Base-by-base conservation (phyloP, 2,329 filamentous ascomycete species). In the Penicillium sp. region DNA sequence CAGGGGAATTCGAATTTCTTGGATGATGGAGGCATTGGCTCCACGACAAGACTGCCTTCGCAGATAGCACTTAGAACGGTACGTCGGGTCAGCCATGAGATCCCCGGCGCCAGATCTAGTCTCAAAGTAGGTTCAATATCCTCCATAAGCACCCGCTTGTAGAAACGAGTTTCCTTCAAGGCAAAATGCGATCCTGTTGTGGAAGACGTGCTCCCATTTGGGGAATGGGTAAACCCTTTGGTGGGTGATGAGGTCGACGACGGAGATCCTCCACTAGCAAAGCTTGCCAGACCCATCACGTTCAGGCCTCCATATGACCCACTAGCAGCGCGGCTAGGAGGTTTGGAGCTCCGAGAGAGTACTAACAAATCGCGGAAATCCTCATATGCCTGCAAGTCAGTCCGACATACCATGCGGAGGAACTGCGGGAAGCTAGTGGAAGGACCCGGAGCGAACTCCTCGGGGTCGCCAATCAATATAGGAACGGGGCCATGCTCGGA, bases 41-140 rank as follows among this genome's bases (percentile, higher is more conserved):
- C 94, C 4, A 99, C 92, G 4, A 96, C 86, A 19, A 99, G 80
- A 11, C 85, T 88, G 11, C 93, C 93, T 36, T 95, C 89, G 19
- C 88, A 88, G 62, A 99, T 89, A 50, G 91, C 87, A 58, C 83
- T 88, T 36, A 96, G 75, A 5, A 97, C 91, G 6, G 88, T 89
- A 55, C 94, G 87, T 43, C 93, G 88, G 46, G 90, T 91, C 44
- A 99, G 82, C 91, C 94, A 99, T 0, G 91, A 97, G 28, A 99
- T 83, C 0, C 92, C 90, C 0, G 94, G 94, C 0, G 94, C 92
- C 2, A 86, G 83, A 71, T 99, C 94, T 4, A 99, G 83, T 40
- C 94, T 87, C 10, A 99, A 78, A 0, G 94, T 96, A 0, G 94
- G 94, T 70, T 99, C 94, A 54, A 99, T 90, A 68, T 99, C 94